Evolutionary conservation across 2,329 filamentous ascomycete genomes (phyloP).

Genomic region (Venturiaceae sp.): DNA sequence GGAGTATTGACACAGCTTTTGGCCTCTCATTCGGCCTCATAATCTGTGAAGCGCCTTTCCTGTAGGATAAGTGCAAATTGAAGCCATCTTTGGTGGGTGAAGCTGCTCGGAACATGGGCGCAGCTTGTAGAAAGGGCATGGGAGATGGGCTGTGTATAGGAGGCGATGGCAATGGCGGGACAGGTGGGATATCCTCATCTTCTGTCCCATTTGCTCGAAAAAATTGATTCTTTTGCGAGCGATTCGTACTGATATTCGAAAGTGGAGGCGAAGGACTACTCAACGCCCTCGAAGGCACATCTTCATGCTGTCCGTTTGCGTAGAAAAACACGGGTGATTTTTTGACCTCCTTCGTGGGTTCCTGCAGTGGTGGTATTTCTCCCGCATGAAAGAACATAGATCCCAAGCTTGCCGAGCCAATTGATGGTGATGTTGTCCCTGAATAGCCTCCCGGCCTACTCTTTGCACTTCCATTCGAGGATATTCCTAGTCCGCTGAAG

Average conservation of each 20-base stretch:
- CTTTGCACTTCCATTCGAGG: slow-evolving; percentile 3
- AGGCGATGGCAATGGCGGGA: slow-evolving; percentile 12
- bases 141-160: slow-evolving; percentile 12
- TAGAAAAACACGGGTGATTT: slow-evolving; percentile 42
- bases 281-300: slow-evolving; percentile 13
- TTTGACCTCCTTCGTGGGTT: slow-evolving; percentile 22
- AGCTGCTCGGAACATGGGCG: not conserved
- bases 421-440: slow-evolving; percentile 16
- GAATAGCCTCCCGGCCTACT: slow-evolving; percentile 17
- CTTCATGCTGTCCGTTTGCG: slow-evolving; percentile 38
- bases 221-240: slow-evolving; percentile 44
- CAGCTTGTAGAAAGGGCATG: not conserved
- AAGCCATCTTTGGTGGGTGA: not conserved
- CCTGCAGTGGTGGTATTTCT: slow-evolving; percentile 44
- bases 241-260: slow-evolving; percentile 17
- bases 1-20: slow-evolving; percentile 7
- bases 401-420: slow-evolving; percentile 19
- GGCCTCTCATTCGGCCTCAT: not conserved
- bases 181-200: slow-evolving; percentile 18
- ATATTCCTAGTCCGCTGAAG: not conserved
- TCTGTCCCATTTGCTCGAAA: slow-evolving; percentile 65
- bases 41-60: slow-evolving; percentile 7
- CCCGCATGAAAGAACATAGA: slow-evolving; percentile 90
- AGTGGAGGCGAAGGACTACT: slow-evolving; percentile 24
- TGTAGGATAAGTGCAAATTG: slow-evolving; percentile 6